Base-by-base conservation (phyloP, 768 basidiomycete species). In the Grammothele lineata region DNA sequence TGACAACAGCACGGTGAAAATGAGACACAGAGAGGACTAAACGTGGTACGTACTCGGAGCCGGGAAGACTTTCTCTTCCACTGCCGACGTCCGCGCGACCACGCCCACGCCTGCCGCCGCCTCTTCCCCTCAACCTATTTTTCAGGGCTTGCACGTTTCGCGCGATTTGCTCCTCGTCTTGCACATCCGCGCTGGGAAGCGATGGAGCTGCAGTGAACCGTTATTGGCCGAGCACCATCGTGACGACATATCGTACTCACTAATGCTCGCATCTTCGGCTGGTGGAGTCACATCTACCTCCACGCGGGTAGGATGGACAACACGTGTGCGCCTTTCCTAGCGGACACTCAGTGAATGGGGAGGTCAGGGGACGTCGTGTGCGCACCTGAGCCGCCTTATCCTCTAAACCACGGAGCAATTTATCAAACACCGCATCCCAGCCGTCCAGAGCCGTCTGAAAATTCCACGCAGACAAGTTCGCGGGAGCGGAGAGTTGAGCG, bases 61-160 rank as follows among this genome's bases (percentile, higher is more conserved):
- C 70, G 39, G 77, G 75, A 43, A 71, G 67, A 59, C 78, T 81
- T 19, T 87, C 86, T 56, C 74, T 70, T 41, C 81, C 82, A 58
- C 71, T 76, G 24, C 73, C 77, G 34, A 64, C 72, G 46, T 74
- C 70, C 50, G 76, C 66, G 48, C 80, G 75, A 48, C 73, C 68
- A 32, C 58, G 59, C 33, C 71, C 66, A 45, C 75, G 72, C 37
- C 78, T 74, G 17, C 76, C 74, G 3, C 79, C 80, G 0, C 84
- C 86, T 43, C 85, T 74, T 22, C 87, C 87, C 45, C 90, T 87
- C 40, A 96, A 66, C 25, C 91, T 76, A 43, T 77, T 84, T 66
- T 94, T 96, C 44, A 99, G 73, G 0, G 89, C 90, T 56, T 92
- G 85, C 1, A 96, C 88, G 60, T 94, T 96, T 55, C 89, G 76